Evolutionary conservation across 2,329 filamentous ascomycete species (phyloP).

Genomic region (Furcasterigmium sp.): DNA sequence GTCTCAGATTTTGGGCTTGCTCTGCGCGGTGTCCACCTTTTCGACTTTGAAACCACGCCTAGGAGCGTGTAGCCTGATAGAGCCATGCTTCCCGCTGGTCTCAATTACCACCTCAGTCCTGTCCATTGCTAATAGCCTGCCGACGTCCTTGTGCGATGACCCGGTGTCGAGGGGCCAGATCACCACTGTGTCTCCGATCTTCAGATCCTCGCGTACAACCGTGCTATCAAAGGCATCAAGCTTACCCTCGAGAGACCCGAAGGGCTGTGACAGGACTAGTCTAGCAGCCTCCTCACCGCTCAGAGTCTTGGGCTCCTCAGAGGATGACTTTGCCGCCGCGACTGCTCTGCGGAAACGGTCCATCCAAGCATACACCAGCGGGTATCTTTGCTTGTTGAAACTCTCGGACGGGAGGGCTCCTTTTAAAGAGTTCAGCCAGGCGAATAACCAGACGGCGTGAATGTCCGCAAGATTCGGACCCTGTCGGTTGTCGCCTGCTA

Average conservation of each 20-base stretch:
- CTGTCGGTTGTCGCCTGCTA: slow-evolving; percentile 39
- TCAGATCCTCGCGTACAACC: slow-evolving; percentile 38
- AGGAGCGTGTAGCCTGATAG: slow-evolving; percentile 55
- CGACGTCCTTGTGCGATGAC: slow-evolving; percentile 50
- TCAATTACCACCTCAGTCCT: slow-evolving; percentile 54
- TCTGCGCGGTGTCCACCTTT: slow-evolving; percentile 15
- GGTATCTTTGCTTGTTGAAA: slow-evolving; percentile 49
- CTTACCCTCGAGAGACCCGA: slow-evolving; percentile 34
- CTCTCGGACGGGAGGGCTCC: slow-evolving; percentile 47
- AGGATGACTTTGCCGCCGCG: slow-evolving; percentile 29
- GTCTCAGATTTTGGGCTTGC: neutral
- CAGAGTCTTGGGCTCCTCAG: slow-evolving; percentile 32
- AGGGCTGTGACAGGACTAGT: slow-evolving; percentile 25
- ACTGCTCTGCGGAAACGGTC: slow-evolving; percentile 50
- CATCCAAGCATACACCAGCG: slow-evolving; percentile 59
- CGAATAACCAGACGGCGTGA: slow-evolving; percentile 62
- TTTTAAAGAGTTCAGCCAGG: slow-evolving; percentile 56
- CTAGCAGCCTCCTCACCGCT: slow-evolving; percentile 49
- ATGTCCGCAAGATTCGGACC: slow-evolving; percentile 59
- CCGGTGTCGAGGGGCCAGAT: slow-evolving; percentile 61
- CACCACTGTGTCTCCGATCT: slow-evolving; percentile 47
- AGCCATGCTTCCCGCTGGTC: slow-evolving; percentile 32
- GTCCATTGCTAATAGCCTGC: slow-evolving; percentile 47
- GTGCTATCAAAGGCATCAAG: slow-evolving; percentile 46
- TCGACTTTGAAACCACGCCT: slow-evolving; percentile 51